Evolutionary conservation across 106 monocot species (phyloP), one percentile per base, ranked within the genome.

Genomic region (Posidonia australis): DNA sequence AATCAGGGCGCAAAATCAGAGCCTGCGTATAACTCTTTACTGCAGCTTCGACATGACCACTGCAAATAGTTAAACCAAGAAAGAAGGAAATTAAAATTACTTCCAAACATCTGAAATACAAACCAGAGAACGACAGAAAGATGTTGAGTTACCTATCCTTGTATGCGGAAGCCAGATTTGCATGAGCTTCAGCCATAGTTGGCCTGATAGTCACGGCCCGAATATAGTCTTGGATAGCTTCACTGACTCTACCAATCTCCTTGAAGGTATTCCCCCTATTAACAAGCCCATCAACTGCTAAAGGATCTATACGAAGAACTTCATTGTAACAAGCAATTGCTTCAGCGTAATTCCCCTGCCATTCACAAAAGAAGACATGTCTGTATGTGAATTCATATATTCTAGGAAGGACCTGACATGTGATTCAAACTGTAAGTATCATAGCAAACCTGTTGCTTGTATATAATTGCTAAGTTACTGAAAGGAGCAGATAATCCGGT

Each of bases 151-250:
- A 94, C 94, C 84, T 94, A 59, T 94, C 94, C 57, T 94, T 94
- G 52, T 94, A 94, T 61, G 90, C 94, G 58, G 94, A 94, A 62
- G 94, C 94, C 54, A 94, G 69, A 71, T 94, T 90, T 74, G 94
- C 94, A 84, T 94, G 94, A 54, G 94, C 90, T 82, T 94, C 94
- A 61, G 94, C 84, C 94, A 94, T 94, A 64, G 72, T 82, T 49
- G 94, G 94, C 51, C 82, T 81, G 24, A 90, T 72, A 43, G 77
- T 77, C 56, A 87, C 94, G 69, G 94, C 90, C 52, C 81, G 65
- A 21, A 90, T 68, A 68, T 94, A 94, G 71, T 94, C 94, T 68
- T 94, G 94, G 74, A 94, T 90, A 25, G 94, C 94, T 46, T 94
- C 94, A 74, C 53, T 90, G 22, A 94, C 86, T 76, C 90, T 79